Conservation (phyloP, 345 rosid species). For the Moricandia moricandioides region DNA sequence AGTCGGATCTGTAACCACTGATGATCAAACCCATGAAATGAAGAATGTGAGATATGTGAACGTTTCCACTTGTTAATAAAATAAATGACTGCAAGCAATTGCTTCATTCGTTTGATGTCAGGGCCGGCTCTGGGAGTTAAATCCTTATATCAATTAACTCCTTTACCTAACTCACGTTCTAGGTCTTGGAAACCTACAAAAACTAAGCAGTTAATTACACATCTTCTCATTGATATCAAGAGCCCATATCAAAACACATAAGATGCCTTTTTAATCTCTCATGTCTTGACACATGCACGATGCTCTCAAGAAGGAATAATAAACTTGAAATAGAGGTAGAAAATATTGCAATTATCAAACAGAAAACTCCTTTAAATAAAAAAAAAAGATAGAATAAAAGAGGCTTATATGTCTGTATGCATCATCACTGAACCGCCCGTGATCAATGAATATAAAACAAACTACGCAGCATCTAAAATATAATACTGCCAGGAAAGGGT, state of each 20-base stretch:
- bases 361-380: neutral
- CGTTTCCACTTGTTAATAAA: too few species aligned
- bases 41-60: too few species aligned
- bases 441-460: constrained; percentile 28
- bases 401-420: neutral
- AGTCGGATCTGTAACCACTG: too few species aligned
- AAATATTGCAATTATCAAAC: constrained; percentile 4
- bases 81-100: too few species aligned
- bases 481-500: constrained; percentile 26
- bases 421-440: constrained; percentile 11
- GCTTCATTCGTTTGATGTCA: too few species aligned
- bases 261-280: constrained; percentile 12
- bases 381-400: neutral
- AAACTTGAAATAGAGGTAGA: constrained; percentile 14
- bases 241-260: constrained; percentile 10
- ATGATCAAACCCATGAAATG: too few species aligned
- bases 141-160: neutral
- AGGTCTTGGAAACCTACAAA: constrained; percentile 5
- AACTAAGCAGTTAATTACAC: constrained; percentile 4
- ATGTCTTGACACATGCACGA: constrained; percentile 16
- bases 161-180: neutral
- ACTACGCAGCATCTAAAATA: constrained; percentile 25
- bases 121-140: too few species aligned
- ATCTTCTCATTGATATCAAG: neutral
- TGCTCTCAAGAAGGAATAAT: constrained; percentile 14